Percentiles rank a stretch among this genome's conserved stretches.
These are phyloP conservation scores for Diaporthe ilicicola DNA, from an alignment of 2,329 filamentous ascomycete genomes.

Conservation along the genomic window DNA sequence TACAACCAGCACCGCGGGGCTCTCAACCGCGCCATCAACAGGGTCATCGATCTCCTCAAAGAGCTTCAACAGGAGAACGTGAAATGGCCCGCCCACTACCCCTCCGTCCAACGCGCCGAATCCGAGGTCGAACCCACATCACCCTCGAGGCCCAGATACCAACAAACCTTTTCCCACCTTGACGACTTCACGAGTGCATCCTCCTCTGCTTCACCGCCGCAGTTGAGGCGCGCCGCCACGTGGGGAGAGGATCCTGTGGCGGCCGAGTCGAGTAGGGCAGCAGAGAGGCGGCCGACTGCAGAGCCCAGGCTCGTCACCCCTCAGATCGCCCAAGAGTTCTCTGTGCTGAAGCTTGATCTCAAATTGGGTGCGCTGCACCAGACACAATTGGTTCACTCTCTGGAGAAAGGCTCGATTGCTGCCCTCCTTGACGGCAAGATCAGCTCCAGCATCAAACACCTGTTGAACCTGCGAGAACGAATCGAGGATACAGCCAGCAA, in stretches of 20 bases:
- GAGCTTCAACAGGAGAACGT: constrained; percentile 88
- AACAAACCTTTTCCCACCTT: constrained; percentile 69
- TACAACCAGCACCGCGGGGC: constrained; percentile 92
- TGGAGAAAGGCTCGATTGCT: constrained; percentile 92
- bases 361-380: constrained; percentile 89
- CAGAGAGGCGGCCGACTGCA: constrained; percentile 65
- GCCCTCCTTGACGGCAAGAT: constrained; percentile 94
- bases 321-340: constrained; percentile 95
- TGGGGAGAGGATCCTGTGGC: constrained; percentile 66
- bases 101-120: constrained; percentile 76
- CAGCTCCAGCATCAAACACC: constrained; percentile 89
- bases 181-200: constrained; percentile 53
- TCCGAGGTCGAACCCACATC: constrained; percentile 51
- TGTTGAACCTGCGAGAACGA: constrained; percentile 84
- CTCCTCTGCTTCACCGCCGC: constrained; percentile 38
- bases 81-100: constrained; percentile 94
- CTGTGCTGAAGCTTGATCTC: constrained; percentile 91
- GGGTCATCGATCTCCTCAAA: constrained; percentile 84
- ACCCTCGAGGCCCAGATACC: constrained; percentile 67
- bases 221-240: constrained; percentile 76
- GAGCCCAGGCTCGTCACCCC: constrained; percentile 89
- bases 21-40: constrained; percentile 86
- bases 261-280: constrained; percentile 77
- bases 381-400: constrained; percentile 88
- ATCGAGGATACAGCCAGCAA: constrained; percentile 99